These are phyloP conservation scores for Pulveroboletus frians DNA, from an alignment of 768 basidiomycete genomes.

Conservation along the genomic window DNA sequence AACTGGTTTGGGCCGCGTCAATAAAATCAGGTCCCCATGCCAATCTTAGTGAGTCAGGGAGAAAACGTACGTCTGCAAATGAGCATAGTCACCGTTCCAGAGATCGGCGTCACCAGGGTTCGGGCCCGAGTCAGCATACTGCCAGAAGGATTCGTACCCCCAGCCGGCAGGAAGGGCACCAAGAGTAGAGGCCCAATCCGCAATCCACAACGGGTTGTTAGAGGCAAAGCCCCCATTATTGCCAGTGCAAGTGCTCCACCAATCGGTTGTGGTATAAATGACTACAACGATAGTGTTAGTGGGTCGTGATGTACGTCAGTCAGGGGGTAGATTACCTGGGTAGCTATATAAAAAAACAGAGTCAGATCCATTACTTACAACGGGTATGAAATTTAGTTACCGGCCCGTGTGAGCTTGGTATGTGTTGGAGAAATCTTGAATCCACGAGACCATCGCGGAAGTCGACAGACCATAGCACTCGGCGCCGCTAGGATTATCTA, in stretches of 20 bases:
- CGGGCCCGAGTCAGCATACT: conserved; percentile 50
- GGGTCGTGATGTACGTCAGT: neutral
- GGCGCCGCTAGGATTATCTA: conserved; percentile 49
- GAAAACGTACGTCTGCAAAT: conserved; percentile 34
- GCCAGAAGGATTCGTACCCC: conserved; percentile 54
- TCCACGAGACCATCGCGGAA: conserved; percentile 58
- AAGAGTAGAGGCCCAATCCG: conserved; percentile 43
- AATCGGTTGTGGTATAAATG: conserved; percentile 60
- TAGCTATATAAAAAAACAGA: conserved; percentile 27
- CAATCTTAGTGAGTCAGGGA: neutral
- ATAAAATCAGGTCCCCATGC: neutral
- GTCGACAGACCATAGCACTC: conserved; percentile 52
- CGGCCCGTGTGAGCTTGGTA: conserved; percentile 46
- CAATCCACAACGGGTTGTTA: conserved; percentile 59
- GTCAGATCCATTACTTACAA: neutral
- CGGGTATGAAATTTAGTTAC: conserved; percentile 24
- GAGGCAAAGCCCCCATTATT: conserved; percentile 46
- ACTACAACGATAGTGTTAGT: conserved; percentile 27
- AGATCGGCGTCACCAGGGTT: conserved; percentile 55
- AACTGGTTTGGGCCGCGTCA: conserved; percentile 2
- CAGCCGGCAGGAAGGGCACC: conserved; percentile 59
- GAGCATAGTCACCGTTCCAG: conserved; percentile 49
- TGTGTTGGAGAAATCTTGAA: conserved; percentile 56
- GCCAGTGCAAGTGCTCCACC: conserved; percentile 67
- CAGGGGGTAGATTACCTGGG: conserved; percentile 30